Evolutionary conservation across 1,139 yeast genomes (phyloP).

Genomic region (Suhomyces guaymorum): DNA sequence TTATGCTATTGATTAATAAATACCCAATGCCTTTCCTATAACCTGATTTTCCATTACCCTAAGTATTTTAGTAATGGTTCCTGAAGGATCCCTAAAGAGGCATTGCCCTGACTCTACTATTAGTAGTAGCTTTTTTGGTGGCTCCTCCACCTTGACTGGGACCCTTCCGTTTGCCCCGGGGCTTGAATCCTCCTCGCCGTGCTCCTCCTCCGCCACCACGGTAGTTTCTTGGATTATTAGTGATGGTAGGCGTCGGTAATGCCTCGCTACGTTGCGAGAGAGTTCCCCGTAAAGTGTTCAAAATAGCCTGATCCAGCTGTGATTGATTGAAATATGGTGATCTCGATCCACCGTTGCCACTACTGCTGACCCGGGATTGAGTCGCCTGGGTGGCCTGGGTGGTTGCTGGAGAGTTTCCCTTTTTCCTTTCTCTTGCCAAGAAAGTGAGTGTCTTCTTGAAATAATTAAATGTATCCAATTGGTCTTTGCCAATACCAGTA

Average conservation of each 20-base stretch:
- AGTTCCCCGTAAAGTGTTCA: conserved; percentile 13
- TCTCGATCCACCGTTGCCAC: too few species aligned
- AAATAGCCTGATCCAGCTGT: conserved; percentile 15
- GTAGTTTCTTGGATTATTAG: too few species aligned
- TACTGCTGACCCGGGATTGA: too few species aligned
- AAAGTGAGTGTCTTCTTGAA: conserved; percentile 47
- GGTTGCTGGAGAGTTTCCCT: conserved; percentile 11
- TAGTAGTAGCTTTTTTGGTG: neutral
- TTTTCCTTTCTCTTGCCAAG: conserved; percentile 36
- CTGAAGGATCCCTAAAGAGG: conserved; percentile 9
- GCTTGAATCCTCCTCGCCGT: conserved; percentile 6
- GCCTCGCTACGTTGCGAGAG: conserved; percentile 10
- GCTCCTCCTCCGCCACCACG: too few species aligned
- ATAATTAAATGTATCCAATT: conserved; percentile 43
- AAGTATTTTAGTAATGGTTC: neutral
- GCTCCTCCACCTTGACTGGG: conserved; percentile 1
- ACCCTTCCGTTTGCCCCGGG: conserved; percentile 5
- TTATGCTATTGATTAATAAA: too few species aligned
- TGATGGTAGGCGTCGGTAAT: conserved; percentile 11
- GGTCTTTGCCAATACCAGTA: conserved; percentile 41
- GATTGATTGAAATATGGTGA: conserved; percentile 16
- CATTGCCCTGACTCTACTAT: conserved; percentile 14
- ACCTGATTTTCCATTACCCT: too few species aligned
- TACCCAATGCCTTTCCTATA: too few species aligned
- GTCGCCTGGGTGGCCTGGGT: conserved; percentile 4